Conservation (phyloP, 2,329 filamentous ascomycete species). For the Hirsutella rhossiliensis region DNA sequence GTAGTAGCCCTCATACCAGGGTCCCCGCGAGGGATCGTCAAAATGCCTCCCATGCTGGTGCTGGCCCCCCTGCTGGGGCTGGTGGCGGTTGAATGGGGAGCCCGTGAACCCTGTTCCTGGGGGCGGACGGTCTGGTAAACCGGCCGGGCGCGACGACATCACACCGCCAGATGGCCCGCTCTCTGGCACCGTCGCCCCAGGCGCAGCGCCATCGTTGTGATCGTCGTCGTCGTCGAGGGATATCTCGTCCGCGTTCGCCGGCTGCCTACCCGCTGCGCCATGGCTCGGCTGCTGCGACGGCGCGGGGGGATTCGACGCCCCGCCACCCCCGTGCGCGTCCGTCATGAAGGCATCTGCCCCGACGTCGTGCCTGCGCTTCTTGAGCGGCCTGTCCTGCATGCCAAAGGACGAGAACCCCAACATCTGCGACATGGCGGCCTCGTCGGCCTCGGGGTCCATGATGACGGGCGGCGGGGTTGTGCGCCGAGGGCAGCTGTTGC, state of each 20-base stretch:
- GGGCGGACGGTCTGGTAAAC: slow-evolving; percentile 20
- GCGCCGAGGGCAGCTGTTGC: too few relatives aligned
- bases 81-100: neutral
- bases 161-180: neutral
- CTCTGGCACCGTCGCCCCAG: slow-evolving; percentile 7
- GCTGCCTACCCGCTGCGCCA: neutral
- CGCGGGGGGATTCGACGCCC: neutral
- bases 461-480: neutral
- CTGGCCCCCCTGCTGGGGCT: slow-evolving; percentile 10
- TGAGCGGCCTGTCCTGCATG: slow-evolving; percentile 27
- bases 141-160: slow-evolving; percentile 13
- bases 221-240: slow-evolving; percentile 27
- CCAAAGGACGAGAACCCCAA: slow-evolving; percentile 71
- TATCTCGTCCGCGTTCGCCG: slow-evolving; percentile 32
- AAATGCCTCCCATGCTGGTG: neutral
- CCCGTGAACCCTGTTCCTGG: neutral
- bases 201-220: slow-evolving; percentile 6
- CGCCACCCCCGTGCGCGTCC: neutral
- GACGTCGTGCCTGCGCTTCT: slow-evolving; percentile 57
- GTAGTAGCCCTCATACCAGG: slow-evolving; percentile 58
- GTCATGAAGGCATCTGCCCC: slow-evolving; percentile 28
- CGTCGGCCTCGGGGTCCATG: slow-evolving; percentile 10
- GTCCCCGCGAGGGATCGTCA: neutral
- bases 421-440: slow-evolving; percentile 47
- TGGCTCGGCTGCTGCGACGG: neutral